A percentile compares a stretch with the other conserved stretches of the same genome.
Conservation (phyloP, 148 eudicot species). For the Beta vulgaris region DNA sequence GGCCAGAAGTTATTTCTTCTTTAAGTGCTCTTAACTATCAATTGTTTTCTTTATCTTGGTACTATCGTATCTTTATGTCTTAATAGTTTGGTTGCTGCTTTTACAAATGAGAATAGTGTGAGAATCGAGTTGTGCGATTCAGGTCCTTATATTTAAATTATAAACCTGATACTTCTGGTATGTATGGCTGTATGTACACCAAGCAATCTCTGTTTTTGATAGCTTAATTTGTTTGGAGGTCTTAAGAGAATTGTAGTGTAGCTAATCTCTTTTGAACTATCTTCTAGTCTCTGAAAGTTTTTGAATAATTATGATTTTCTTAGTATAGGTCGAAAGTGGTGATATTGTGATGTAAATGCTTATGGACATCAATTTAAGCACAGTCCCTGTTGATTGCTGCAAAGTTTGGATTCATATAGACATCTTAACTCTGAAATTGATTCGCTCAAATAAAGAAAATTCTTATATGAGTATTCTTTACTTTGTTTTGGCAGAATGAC, state of each 20-base stretch:
- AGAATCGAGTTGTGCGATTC: not conserved
- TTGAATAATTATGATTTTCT: no score
- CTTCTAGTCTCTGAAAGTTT: no score
- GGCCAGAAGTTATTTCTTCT: not conserved
- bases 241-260: no score
- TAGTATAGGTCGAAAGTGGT: no score
- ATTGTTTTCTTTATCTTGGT: no score
- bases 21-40: not conserved
- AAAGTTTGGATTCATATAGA: not conserved
- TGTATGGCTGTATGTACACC: not conserved
- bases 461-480: not conserved
- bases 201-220: not conserved
- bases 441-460: not conserved
- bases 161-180: not conserved
- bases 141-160: not conserved
- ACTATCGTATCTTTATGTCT: not conserved
- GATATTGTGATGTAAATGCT: no score
- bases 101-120: not conserved
- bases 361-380: not conserved
- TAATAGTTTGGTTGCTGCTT: not conserved
- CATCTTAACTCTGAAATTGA: not conserved
- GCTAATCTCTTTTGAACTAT: no score
- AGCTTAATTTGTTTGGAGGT: no score
- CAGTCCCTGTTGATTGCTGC: not conserved
- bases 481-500: constrained; percentile 49